Evolutionary conservation across 192 early-diverging fungal species (phyloP).

Genomic region (Umbelopsis ramanniana): DNA sequence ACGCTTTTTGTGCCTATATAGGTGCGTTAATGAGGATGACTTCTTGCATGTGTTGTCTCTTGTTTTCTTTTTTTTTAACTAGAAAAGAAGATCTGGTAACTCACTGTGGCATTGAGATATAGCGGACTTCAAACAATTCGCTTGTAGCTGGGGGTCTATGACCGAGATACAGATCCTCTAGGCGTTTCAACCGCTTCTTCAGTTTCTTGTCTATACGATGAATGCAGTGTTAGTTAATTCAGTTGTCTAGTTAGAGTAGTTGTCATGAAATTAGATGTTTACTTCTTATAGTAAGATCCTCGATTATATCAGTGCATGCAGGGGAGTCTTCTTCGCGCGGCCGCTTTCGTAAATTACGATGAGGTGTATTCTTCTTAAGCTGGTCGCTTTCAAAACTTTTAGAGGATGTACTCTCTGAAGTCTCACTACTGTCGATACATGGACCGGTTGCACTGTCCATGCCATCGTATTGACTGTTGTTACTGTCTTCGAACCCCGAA

Average conservation of each 20-base stretch:
- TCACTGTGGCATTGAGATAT: constrained; percentile 27
- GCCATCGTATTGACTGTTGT: constrained; percentile 16
- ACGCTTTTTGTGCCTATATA: constrained; percentile 12
- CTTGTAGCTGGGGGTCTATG: constrained; percentile 13
- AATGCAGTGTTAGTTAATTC: neutral
- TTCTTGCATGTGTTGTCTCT: neutral
- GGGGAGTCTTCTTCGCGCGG: neutral
- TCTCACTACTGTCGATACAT: neutral
- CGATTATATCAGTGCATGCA: constrained; percentile 18
- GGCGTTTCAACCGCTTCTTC: constrained; percentile 6
- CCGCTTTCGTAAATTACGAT: neutral
- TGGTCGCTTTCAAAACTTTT: neutral
- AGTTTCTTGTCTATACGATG: constrained; percentile 24
- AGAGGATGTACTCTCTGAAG: neutral
- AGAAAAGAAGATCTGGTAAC: neutral
- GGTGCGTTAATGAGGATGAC: neutral
- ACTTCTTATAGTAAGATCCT: constrained; percentile 25
- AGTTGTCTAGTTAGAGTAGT: neutral
- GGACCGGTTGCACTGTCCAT: constrained; percentile 16
- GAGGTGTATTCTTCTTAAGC: neutral
- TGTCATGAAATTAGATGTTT: neutral
- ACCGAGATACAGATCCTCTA: constrained; percentile 9
- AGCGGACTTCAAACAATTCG: constrained; percentile 32
- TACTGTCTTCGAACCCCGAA: constrained; percentile 7
- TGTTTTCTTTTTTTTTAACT: too few relatives aligned